These are phyloP conservation scores for Cichorium intybus DNA, from an alignment of 140 eudicot species.

Conservation along the genomic window DNA sequence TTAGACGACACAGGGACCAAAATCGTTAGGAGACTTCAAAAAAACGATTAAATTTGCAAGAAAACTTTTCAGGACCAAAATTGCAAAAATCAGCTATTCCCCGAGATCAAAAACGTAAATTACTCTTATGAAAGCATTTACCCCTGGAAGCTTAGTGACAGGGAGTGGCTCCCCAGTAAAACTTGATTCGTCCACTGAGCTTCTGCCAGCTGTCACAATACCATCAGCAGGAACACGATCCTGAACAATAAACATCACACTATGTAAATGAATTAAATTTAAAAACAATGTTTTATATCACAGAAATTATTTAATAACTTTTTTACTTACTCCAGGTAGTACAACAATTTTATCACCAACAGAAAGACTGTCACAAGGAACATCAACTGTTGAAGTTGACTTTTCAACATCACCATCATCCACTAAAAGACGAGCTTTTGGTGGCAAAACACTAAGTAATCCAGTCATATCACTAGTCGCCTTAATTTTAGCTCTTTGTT, in stretches of 20 bases:
- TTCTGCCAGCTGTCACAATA: conserved; percentile 90
- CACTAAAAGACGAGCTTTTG: conserved; percentile 87
- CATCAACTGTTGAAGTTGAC: conserved; percentile 74
- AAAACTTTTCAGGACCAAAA: background rate
- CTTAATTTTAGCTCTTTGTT: conserved; percentile 95
- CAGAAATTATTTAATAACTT: background rate
- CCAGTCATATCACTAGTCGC: conserved; percentile 99
- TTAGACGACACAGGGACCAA: background rate
- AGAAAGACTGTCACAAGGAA: conserved; percentile 80
- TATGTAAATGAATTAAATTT: conserved; percentile 1
- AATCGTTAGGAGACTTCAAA: background rate
- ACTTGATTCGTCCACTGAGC: conserved; percentile 96
- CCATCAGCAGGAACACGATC: conserved; percentile 99
- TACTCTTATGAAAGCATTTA: conserved; percentile 22
- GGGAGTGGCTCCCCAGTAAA: conserved; percentile 99
- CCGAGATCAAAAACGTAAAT: background rate
- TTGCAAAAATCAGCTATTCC: background rate
- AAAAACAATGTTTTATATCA: background rate
- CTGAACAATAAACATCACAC: conserved; percentile 36
- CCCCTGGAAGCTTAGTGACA: conserved; percentile 98
- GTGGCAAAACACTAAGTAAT: conserved; percentile 81
- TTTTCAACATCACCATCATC: conserved; percentile 45
- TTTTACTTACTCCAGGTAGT: conserved; percentile 87
- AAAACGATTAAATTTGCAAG: too few species aligned
- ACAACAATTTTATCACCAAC: conserved; percentile 91